These are phyloP conservation scores for Penicillium nucicola DNA, from an alignment of 495 filamentous ascomycete species.

Conservation along the genomic window DNA sequence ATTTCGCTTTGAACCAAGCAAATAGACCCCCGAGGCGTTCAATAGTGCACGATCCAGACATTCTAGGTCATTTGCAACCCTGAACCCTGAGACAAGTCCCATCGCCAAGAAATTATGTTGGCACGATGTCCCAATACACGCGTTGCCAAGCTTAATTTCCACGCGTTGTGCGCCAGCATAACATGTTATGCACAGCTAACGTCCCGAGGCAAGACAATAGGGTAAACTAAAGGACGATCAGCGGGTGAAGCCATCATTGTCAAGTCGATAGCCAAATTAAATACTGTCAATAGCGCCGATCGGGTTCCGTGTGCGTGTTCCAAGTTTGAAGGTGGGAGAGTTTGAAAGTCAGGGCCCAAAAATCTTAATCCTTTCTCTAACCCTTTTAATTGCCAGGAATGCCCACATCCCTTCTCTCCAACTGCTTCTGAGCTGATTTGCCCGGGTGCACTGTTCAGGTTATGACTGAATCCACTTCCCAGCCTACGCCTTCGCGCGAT, in stretches of 20 bases:
- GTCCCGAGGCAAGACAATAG: not conserved
- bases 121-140: not conserved
- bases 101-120: not conserved
- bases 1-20: no score
- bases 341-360: not conserved
- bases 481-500: conserved; percentile 9
- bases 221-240: not conserved
- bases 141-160: not conserved
- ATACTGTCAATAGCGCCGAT: conserved; percentile 19
- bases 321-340: not conserved
- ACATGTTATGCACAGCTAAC: not conserved
- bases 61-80: no score
- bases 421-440: not conserved
- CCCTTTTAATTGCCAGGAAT: not conserved
- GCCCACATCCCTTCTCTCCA: not conserved
- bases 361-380: conserved; percentile 4
- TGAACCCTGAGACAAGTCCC: not conserved
- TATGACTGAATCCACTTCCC: conserved; percentile 10
- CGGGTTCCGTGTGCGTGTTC: not conserved
- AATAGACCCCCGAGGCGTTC: no score
- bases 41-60: no score
- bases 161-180: not conserved
- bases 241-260: not conserved
- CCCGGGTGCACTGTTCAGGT: not conserved
- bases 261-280: conserved; percentile 1